A percentile compares a stretch with the other conserved stretches of the same genome.
Conservation (phyloP, 352 stramenopile species). For the Plasmopara viticola region DNA sequence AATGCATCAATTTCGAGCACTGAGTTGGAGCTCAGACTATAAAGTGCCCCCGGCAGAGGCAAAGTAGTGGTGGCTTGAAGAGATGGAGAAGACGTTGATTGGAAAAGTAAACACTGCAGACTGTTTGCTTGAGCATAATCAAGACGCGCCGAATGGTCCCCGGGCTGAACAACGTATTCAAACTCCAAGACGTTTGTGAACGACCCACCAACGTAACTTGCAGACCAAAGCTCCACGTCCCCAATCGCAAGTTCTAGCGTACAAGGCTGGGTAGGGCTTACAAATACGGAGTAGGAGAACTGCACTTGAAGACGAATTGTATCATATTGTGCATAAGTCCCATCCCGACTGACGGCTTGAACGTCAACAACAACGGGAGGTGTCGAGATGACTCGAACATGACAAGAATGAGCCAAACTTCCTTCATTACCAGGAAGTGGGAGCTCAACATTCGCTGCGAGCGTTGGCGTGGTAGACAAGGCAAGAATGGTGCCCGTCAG, state of each 20-base stretch:
- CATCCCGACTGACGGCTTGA: slow-evolving; percentile 22
- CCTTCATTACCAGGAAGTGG: slow-evolving; percentile 21
- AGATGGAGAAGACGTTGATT: slow-evolving; percentile 39
- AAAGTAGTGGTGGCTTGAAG: slow-evolving; percentile 36
- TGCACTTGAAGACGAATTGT: slow-evolving; percentile 31
- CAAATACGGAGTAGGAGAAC: slow-evolving; percentile 53
- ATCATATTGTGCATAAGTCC: slow-evolving; percentile 42
- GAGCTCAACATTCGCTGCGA: slow-evolving; percentile 24
- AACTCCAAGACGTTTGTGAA: slow-evolving; percentile 46
- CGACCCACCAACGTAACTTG: slow-evolving; percentile 44
- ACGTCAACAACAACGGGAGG: slow-evolving; percentile 37
- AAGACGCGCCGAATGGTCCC: slow-evolving; percentile 41
- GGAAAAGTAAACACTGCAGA: slow-evolving; percentile 41
- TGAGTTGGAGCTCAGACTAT: slow-evolving; percentile 36
- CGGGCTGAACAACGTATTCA: slow-evolving; percentile 36
- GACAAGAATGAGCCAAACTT: slow-evolving; percentile 38
- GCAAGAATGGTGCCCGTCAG: slow-evolving; percentile 39
- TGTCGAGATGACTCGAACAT: slow-evolving; percentile 30
- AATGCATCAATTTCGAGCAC: slow-evolving; percentile 36
- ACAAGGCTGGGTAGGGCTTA: slow-evolving; percentile 23
- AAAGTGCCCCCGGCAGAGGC: slow-evolving; percentile 31
- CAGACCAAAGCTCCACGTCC: slow-evolving; percentile 24
- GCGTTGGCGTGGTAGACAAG: slow-evolving; percentile 34
- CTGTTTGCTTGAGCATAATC: slow-evolving; percentile 42
- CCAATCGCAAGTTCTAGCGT: slow-evolving; percentile 39